phyloP scores from a whole-genome alignment of 805 yeast genomes.

The Candida andamanensis region DNA sequence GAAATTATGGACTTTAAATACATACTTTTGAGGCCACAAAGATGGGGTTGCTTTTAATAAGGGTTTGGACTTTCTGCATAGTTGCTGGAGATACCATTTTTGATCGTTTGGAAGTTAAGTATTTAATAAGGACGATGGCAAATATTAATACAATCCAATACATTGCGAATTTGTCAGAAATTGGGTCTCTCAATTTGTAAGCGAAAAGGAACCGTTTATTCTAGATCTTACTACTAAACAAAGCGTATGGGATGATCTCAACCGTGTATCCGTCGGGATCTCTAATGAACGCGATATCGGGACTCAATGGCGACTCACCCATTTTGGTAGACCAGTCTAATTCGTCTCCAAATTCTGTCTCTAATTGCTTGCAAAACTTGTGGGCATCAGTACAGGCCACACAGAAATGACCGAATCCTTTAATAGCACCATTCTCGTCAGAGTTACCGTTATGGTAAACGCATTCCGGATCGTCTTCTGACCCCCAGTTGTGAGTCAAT shows the following conservation, averaged over 20 bases:
- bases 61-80: constrained; percentile 51
- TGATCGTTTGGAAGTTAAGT: constrained; percentile 11
- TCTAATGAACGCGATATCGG: constrained; percentile 59
- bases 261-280: constrained; percentile 92
- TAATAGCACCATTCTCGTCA: constrained; percentile 49
- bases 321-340: constrained; percentile 55
- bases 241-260: constrained; percentile 42
- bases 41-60: constrained; percentile 61
- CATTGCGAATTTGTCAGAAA: too few species aligned
- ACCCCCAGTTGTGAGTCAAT: constrained; percentile 94
- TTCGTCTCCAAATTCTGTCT: constrained; percentile 33
- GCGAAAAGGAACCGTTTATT: too few species aligned
- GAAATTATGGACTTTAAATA: too few species aligned
- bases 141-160: too few species aligned
- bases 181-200: too few species aligned
- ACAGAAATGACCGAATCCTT: constrained; percentile 87
- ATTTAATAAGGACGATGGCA: too few species aligned
- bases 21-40: constrained; percentile 80
- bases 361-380: constrained; percentile 49
- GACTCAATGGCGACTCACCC: constrained; percentile 50
- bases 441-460: constrained; percentile 78
- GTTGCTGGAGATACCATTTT: constrained; percentile 58
- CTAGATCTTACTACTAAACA: too few species aligned
- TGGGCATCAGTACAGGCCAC: constrained; percentile 63
- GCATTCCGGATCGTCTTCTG: constrained; percentile 73